Percentiles rank a stretch among this genome's conserved stretches.
phyloP scores from a whole-genome alignment of 805 yeast species.

The Clavispora asparagi region DNA sequence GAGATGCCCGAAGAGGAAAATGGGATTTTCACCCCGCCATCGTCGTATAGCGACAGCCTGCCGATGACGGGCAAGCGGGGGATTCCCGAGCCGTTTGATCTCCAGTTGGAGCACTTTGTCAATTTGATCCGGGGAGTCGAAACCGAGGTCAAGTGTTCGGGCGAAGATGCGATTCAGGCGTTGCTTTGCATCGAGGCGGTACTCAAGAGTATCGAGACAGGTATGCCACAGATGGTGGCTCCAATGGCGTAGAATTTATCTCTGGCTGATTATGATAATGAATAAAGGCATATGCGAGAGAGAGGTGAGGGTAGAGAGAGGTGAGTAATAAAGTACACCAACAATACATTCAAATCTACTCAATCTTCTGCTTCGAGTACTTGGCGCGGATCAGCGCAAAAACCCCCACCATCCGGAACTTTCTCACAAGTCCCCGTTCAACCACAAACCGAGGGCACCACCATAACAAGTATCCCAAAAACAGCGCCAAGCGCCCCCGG shows the following conservation, averaged over 20 bases:
- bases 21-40: conserved; percentile 23
- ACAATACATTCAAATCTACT: background rate
- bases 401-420: conserved; percentile 25
- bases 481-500: conserved; percentile 46
- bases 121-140: conserved; percentile 24
- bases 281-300: too few relatives aligned
- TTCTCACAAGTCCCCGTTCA: conserved; percentile 35
- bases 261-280: too few relatives aligned
- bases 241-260: background rate
- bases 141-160: conserved; percentile 26
- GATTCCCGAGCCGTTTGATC: conserved; percentile 30
- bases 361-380: conserved; percentile 14
- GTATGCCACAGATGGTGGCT: conserved; percentile 19
- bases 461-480: conserved; percentile 28
- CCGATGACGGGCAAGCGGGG: background rate
- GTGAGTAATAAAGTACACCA: too few relatives aligned
- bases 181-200: conserved; percentile 34
- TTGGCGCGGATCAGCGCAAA: conserved; percentile 21
- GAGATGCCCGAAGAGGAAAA: conserved; percentile 7
- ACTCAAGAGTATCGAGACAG: conserved; percentile 25
- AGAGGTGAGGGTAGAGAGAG: too few relatives aligned
- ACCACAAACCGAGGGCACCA: conserved; percentile 45
- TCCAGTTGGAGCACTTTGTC: conserved; percentile 36
- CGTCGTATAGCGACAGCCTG: conserved; percentile 21
- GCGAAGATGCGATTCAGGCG: conserved; percentile 30